Evolutionary conservation across 306 rosid genomes (phyloP).

Genomic region (Arachis stenosperma): DNA sequence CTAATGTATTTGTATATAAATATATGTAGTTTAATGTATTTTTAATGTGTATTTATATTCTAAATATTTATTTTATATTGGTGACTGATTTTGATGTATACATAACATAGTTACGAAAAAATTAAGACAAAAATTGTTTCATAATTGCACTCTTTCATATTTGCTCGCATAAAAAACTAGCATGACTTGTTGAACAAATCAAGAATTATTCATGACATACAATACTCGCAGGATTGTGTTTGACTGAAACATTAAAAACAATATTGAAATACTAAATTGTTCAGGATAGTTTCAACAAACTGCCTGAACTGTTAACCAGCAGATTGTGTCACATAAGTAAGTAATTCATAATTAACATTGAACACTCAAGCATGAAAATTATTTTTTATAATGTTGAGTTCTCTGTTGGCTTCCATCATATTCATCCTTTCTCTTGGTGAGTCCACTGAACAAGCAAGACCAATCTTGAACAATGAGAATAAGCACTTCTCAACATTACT

Average conservation of each 20-base stretch:
- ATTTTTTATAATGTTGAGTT: not conserved
- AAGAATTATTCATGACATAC: not conserved
- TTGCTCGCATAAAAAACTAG: not conserved
- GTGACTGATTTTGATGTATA: too few species aligned
- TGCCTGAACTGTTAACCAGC: not conserved
- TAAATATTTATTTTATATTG: too few species aligned
- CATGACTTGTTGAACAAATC: not conserved
- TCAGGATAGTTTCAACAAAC: too few species aligned
- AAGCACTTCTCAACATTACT: not conserved
- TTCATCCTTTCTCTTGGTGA: not conserved
- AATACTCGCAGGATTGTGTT: not conserved
- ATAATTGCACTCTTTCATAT: not conserved
- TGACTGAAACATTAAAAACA: not conserved
- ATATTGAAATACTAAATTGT: too few species aligned
- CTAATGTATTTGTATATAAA: too few species aligned
- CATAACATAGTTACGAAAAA: too few species aligned
- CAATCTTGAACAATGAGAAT: not conserved
- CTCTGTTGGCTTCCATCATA: not conserved
- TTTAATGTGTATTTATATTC: too few species aligned
- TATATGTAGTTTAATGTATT: too few species aligned
- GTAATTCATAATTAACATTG: too few species aligned
- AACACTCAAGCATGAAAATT: too few species aligned
- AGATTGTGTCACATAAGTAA: not conserved
- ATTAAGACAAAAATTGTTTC: too few species aligned
- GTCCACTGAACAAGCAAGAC: not conserved